Evolutionary conservation across 164 flowering plant genomes (phyloP).

Genomic region (Nelumbo lutea): DNA sequence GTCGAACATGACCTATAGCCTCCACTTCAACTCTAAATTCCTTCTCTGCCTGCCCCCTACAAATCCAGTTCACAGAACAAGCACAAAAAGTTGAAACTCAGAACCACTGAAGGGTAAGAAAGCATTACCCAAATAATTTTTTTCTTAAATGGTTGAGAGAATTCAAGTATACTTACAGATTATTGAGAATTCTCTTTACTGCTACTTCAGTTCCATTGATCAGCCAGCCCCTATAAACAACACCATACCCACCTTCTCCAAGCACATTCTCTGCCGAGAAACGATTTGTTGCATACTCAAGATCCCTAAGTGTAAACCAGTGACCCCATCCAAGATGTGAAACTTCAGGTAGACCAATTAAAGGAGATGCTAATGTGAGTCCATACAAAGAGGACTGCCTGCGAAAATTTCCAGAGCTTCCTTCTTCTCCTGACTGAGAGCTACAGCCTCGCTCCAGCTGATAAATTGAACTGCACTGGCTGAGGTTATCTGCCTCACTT

Average conservation of each 20-base stretch:
- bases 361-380: conserved; percentile 4
- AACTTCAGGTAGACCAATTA: conserved; percentile 7
- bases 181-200: conserved; percentile 11
- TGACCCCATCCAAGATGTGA: conserved; percentile 12
- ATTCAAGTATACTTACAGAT: conserved; percentile 2
- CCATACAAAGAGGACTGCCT: conserved; percentile 6
- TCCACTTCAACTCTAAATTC: conserved; percentile 8
- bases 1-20: conserved; percentile 5
- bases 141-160: not conserved
- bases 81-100: not conserved
- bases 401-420: conserved; percentile 7
- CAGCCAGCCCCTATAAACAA: conserved; percentile 11
- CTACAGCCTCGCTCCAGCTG: conserved; percentile 7
- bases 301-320: conserved; percentile 12
- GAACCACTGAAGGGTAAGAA: not conserved
- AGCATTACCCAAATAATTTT: not conserved
- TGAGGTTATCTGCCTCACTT: conserved; percentile 10
- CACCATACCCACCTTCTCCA: conserved; percentile 15
- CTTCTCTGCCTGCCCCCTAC: conserved; percentile 6
- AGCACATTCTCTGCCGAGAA: conserved; percentile 12
- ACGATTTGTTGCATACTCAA: conserved; percentile 8
- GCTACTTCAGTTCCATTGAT: conserved; percentile 9
- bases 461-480: conserved; percentile 13
- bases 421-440: conserved; percentile 11
- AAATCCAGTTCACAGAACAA: not conserved